These are phyloP conservation scores for Trichosporon sp. DNA, from an alignment of 1,284 basidiomycete species.

Conservation along the genomic window DNA sequence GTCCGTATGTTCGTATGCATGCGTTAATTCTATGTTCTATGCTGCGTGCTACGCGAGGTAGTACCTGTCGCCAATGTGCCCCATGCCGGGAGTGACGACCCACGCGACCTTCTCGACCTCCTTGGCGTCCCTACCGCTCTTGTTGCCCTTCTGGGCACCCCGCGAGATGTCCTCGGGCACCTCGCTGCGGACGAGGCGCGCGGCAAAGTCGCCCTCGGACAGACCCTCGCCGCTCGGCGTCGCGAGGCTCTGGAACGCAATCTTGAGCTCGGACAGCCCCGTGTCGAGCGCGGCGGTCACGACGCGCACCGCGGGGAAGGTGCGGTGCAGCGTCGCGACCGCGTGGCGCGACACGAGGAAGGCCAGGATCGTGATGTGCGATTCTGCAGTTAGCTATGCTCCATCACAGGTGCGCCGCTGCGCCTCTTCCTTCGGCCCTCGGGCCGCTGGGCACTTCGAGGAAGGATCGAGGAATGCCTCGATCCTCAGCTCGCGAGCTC, in stretches of 20 bases:
- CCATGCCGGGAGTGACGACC: constrained; percentile 48
- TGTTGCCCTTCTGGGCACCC: constrained; percentile 27
- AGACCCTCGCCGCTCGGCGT: constrained; percentile 33
- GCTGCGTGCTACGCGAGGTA: constrained; percentile 10
- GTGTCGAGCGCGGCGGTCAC: constrained; percentile 74
- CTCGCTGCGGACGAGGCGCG: constrained; percentile 16
- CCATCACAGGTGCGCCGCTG: too few species aligned
- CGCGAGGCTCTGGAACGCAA: constrained; percentile 30
- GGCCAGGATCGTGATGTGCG: constrained; percentile 79
- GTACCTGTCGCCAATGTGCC: constrained; percentile 39
- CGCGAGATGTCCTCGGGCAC: constrained; percentile 8
- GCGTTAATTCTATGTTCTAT: neutral
- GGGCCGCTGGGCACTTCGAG: too few species aligned
- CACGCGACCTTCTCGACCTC: constrained; percentile 41
- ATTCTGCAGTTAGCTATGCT: constrained; percentile 55
- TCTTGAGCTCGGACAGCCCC: constrained; percentile 41
- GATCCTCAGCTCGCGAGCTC: too few species aligned
- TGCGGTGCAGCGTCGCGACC: constrained; percentile 68
- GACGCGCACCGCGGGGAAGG: constrained; percentile 76
- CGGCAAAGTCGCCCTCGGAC: constrained; percentile 43
- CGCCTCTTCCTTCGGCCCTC: too few species aligned
- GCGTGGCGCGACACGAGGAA: constrained; percentile 80
- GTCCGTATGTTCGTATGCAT: neutral
- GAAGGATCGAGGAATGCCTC: too few species aligned
- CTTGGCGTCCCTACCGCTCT: constrained; percentile 7